Evolutionary conservation across 2,329 filamentous ascomycete genomes (phyloP), one percentile per base, ranked within the genome.

Genomic region (Chaetomium sp.): DNA sequence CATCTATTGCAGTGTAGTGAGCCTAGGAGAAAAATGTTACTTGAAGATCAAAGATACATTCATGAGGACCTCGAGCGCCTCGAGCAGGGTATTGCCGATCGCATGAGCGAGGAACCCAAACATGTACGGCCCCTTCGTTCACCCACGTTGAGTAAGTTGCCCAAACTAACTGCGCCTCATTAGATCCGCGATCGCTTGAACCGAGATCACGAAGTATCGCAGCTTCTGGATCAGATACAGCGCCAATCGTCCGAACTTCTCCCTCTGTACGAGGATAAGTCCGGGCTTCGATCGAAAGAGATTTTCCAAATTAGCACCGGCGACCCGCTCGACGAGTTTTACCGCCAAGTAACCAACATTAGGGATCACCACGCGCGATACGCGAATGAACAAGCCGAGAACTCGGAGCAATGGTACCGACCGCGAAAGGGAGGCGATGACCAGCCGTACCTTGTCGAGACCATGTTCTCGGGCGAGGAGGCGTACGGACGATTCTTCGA

Each of bases 11-110:
- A 44, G 37, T 10, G 4, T 9, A 27, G 40, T 4, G 14, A 44
- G 5, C 4, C 48, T 19, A 44, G 11, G 11, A 11, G 6, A 62
- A 74, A 45, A 6, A 86, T 96, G 91, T 76, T 95, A 64, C 75
- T 96, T 61, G 95, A 99, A 77, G 91, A 97, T 65, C 88, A 97
- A 74, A 84, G 94, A 65, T 91, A 89, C 67, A 83, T 96, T 65
- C 91, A 96, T 66, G 94, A 99, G 81, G 94, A 99, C 73, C 77
- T 99, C 50, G 94, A 99, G 79, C 86, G 94, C 61, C 81, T 99
- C 57, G 94, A 99, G 74, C 90, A 96, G 71, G 94, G 89, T 53
- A 87, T 96, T 66, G 87, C 89, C 53, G 91, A 97, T 74, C 88
- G 91, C 67, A 83, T 95, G 58, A 80, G 85, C 60, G 90, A 96